phyloP scores from a whole-genome alignment of 2,329 filamentous ascomycete genomes.

The Fusarium anguioides region DNA sequence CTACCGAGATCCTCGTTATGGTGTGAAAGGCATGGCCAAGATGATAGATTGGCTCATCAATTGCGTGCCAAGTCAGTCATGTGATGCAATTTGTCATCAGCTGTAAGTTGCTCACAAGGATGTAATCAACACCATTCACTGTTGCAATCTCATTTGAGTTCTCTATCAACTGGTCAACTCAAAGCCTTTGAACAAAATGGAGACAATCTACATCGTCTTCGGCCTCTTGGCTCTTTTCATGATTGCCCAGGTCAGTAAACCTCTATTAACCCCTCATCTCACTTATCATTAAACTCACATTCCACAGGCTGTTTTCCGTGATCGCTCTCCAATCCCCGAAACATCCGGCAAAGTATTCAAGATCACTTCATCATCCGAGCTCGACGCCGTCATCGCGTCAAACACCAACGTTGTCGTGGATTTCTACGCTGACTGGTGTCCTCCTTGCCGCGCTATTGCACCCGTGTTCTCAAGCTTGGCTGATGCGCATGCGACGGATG shows the following conservation, averaged over 20 bases:
- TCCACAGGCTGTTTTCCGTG: constrained; percentile 29
- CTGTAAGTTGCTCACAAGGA: background rate
- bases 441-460: constrained; percentile 88
- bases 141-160: background rate
- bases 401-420: constrained; percentile 78
- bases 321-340: constrained; percentile 52
- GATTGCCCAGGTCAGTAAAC: constrained; percentile 21
- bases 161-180: background rate
- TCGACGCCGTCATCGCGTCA: constrained; percentile 43
- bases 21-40: too few species aligned
- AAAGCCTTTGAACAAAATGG: constrained; percentile 13
- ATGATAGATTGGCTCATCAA: background rate
- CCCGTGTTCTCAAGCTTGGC: constrained; percentile 65
- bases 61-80: constrained; percentile 5
- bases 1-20: too few species aligned
- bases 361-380: constrained; percentile 42
- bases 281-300: constrained; percentile 4
- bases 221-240: constrained; percentile 33
- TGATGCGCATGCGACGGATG: constrained; percentile 45
- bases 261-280: background rate
- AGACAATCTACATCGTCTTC: constrained; percentile 36
- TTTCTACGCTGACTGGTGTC: constrained; percentile 90
- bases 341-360: constrained; percentile 54
- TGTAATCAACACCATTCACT: background rate
- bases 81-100: constrained; percentile 4